Base-by-base conservation (phyloP, 106 monocot genomes). In the Alisma plantagoaquatica region DNA sequence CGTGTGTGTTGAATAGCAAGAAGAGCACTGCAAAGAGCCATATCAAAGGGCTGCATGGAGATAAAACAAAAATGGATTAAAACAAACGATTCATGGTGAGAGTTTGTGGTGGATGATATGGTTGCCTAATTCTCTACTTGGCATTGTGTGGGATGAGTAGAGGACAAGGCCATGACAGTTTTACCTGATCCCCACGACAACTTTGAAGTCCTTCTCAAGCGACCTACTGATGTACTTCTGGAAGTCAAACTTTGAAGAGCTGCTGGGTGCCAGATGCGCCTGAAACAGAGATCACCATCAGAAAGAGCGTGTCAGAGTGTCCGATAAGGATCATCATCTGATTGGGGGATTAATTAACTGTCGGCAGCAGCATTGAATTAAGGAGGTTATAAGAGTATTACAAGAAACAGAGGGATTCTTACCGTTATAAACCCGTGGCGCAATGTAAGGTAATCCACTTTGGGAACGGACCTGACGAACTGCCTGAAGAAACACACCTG, bases 101-200 rank as follows among this genome's bases (percentile, higher is more conserved):
- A 20, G 10, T 25, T 2, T 26, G 30, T 29, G 12, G 30, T 2
- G n/a, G 18, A 19, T 27, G 0, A 22, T 2, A 20, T 47, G 15
- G 10, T 21, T 5, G n/a, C n/a, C 28, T 29, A 59, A 17, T 5
- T 14, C 3, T 29, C 22, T 53, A 2, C 18, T 6, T 38, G 9
- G 9, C 6, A 7, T 38, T 14, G 6, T 38, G 9, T 38, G 35
- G 35, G 14, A 38, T 38, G 35, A 14, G 14, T 38, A 6, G 35
- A 38, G 14, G 35, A 38, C 6, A 38, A 38, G 35, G 14, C n/a
- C n/a, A n/a, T n/a, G n/a, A n/a, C n/a, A 2, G 22, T 24, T 22
- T 10, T 67, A 83, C 82, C 70, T 77, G 14, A 77, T 83, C 35
- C 63, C 82, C 29, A 83, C 77, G 1, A 83, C 70, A 46, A 83